These are phyloP conservation scores for Raphidocelis subcapitata DNA, from an alignment of 139 green algal genomes.

Conservation along the genomic window DNA sequence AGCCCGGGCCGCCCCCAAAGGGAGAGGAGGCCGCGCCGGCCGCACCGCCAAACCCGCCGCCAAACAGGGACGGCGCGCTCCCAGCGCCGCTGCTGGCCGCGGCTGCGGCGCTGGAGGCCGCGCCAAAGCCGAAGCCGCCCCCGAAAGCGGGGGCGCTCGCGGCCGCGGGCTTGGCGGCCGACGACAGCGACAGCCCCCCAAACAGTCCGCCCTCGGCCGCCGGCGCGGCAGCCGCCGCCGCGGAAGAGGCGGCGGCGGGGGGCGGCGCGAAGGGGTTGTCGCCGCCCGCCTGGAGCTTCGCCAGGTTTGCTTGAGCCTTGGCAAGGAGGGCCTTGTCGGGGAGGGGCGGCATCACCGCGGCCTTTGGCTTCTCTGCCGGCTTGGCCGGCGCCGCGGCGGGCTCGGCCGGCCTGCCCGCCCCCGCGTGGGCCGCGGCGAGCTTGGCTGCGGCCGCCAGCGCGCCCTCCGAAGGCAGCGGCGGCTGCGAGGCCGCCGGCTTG, in stretches of 20 bases:
- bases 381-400: neutral
- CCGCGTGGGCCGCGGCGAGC: neutral
- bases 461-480: no score
- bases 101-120: neutral
- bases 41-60: neutral
- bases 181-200: no score
- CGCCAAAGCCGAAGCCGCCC: neutral
- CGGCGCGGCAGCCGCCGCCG: no score
- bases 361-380: no score
- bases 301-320: neutral
- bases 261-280: constrained; percentile 4
- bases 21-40: neutral
- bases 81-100: neutral
- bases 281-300: neutral
- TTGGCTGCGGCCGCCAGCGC: no score
- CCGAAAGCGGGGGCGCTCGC: neutral
- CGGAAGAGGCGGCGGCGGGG: no score
- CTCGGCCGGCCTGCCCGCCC: neutral
- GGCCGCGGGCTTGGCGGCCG: no score
- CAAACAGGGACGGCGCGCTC: neutral
- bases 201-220: no score
- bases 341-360: no score
- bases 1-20: neutral
- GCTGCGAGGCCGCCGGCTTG: neutral
- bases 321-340: no score